Base-by-base conservation (phyloP, 2,329 filamentous ascomycete genomes). In the Aspergillus neotritici region DNA sequence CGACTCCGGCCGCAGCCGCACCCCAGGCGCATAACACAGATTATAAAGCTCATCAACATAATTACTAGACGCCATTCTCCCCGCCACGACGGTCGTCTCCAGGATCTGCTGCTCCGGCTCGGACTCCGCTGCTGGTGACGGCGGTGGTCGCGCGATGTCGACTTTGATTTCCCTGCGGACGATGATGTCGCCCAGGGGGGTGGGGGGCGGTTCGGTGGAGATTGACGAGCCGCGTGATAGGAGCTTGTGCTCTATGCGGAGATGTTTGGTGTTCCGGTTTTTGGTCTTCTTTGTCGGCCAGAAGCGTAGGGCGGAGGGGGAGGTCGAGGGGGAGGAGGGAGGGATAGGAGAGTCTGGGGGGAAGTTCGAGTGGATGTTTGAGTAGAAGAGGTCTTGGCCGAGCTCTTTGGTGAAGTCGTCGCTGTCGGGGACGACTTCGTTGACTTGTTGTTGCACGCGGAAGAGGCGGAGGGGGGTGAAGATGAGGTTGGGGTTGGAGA, bases 381-480 rank as follows among this genome's bases (percentile, higher is more conserved):
- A 64, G 44, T 62, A 74, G 11, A 74, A 74, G 44, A 85, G 74
- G 48, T 86, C 82, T 47, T 77, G 74, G 54, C 82, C 77, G 2
- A 83, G 72, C 28, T 74, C 73, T 44, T 78, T 74, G 1, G 76
- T 73, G 53, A 87, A 86, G 2, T 73, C 74, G 4, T 78, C 71
- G 34, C 80, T 74, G 50, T 80, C 76, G 0, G 71, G 65, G 28
- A 74, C 70, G 46, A 72, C 72, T 21, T 73, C 69, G 52, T 81
- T 76, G 0, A 79, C 73, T 48, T 83, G 75, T 61, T 87, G 84
- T 45, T 82, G 80, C 6, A 77, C 70, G 51, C 78, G 80, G 68
- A 86, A 86, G 51, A 86, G 80, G 34, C 67, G 75, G 25, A 86
- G 66, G 0, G 83, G 81, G 1, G 77, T 71, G 50, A 84, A 83